Evolutionary conservation across 495 filamentous ascomycete species (phyloP).

Genomic region (Aspergillus avenaceus): DNA sequence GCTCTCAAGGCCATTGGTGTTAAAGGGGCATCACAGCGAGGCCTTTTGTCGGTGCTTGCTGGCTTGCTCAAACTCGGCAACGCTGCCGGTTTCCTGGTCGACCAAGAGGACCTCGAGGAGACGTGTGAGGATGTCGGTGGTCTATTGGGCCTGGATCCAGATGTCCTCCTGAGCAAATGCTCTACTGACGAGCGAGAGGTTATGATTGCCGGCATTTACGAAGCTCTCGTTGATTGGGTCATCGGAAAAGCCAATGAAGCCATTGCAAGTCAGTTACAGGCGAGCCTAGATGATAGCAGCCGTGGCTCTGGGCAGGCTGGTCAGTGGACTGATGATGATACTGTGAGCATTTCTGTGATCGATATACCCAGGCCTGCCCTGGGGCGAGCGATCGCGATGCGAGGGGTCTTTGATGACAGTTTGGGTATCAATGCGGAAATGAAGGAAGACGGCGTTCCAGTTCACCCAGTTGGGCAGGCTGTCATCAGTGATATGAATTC

Average conservation of each 20-base stretch:
- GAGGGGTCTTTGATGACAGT: conserved; percentile 85
- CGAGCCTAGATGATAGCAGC: conserved; percentile 56
- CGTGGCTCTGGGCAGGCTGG: conserved; percentile 49
- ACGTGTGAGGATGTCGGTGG: conserved; percentile 88
- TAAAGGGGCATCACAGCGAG: conserved; percentile 74
- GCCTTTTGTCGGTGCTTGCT: conserved; percentile 77
- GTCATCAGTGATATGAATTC: conserved; percentile 80
- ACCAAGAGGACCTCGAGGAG: conserved; percentile 79
- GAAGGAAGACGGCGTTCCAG: conserved; percentile 85
- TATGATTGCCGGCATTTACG: conserved; percentile 83
- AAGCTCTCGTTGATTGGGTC: conserved; percentile 94
- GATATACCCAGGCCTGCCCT: conserved; percentile 78
- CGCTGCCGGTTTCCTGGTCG: conserved; percentile 76
- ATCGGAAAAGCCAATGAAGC: conserved; percentile 85
- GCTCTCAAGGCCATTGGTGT: conserved; percentile 87
- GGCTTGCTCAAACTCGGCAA: conserved; percentile 90
- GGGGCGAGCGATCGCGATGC: conserved; percentile 79
- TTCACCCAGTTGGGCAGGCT: conserved; percentile 65
- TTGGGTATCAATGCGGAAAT: conserved; percentile 95
- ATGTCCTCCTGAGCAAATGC: conserved; percentile 73
- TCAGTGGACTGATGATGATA: conserved; percentile 68
- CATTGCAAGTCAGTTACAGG: conserved; percentile 69
- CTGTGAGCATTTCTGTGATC: conserved; percentile 81
- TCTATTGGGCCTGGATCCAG: conserved; percentile 80
- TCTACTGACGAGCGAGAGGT: conserved; percentile 78